Percentiles rank a stretch among this genome's conserved stretches.
Evolutionary conservation across 1,284 basidiomycete species (phyloP).

Genomic region (Cutaneotrichosporon cutaneum): DNA sequence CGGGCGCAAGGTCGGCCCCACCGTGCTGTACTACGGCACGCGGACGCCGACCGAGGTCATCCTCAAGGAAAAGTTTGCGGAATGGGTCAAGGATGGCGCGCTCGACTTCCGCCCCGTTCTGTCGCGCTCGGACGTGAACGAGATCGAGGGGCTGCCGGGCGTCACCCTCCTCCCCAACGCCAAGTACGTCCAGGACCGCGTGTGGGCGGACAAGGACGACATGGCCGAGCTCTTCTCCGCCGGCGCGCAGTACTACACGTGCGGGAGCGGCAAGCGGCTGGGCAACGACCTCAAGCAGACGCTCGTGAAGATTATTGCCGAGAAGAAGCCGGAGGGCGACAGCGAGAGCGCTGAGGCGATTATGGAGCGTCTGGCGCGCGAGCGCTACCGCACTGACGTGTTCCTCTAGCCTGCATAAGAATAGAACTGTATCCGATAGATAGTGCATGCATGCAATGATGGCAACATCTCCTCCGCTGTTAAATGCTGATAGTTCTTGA

Average conservation of each 20-base stretch:
- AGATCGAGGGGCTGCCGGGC: constrained; percentile 1
- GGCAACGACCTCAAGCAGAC: constrained; percentile 19
- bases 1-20: constrained; percentile 56
- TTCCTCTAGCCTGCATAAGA: constrained; percentile 33
- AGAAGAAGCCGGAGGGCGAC: neutral
- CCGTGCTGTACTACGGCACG: constrained; percentile 58
- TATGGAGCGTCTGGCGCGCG: constrained; percentile 10
- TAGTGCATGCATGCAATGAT: constrained; percentile 1
- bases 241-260: constrained; percentile 58
- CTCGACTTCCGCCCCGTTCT: constrained; percentile 60
- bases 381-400: constrained; percentile 21
- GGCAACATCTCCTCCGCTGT: neutral
- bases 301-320: constrained; percentile 19
- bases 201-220: constrained; percentile 56
- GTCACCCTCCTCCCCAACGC: constrained; percentile 3
- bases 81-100: constrained; percentile 56
- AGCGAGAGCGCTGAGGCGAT: constrained; percentile 9
- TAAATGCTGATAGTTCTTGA: neutral
- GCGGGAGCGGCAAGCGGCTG: constrained; percentile 48
- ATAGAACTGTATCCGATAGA: neutral
- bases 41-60: constrained; percentile 56
- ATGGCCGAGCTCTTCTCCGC: constrained; percentile 49
- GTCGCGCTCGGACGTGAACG: constrained; percentile 40
- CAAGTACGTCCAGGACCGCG: constrained; percentile 50
- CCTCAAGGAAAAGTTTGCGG: constrained; percentile 56